These are phyloP conservation scores for Daldinia eschscholtzii DNA, from an alignment of 2,329 filamentous ascomycete species.

Conservation along the genomic window DNA sequence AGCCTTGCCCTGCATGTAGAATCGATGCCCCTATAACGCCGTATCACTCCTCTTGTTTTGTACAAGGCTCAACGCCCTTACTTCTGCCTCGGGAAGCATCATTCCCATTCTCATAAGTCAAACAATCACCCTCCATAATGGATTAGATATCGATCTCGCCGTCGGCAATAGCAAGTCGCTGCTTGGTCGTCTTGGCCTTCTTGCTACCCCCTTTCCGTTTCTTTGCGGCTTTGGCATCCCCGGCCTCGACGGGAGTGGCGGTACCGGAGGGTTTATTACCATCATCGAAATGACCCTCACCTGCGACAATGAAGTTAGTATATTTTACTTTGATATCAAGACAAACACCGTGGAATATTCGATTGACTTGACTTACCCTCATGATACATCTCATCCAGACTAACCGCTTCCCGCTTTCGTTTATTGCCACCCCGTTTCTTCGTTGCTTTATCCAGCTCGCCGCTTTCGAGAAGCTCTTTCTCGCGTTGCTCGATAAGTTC, in stretches of 20 bases:
- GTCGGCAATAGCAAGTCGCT: conserved; percentile 76
- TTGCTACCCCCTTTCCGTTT: conserved; percentile 68
- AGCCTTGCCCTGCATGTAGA: conserved; percentile 28
- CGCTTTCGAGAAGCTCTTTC: conserved; percentile 83
- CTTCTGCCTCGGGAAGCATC: conserved; percentile 16
- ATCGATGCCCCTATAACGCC: conserved; percentile 38
- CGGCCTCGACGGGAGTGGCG: conserved; percentile 79
- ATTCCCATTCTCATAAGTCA: neutral
- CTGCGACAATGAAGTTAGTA: conserved; percentile 64
- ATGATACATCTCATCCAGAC: conserved; percentile 97
- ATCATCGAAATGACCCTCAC: conserved; percentile 96
- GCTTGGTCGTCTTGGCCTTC: conserved; percentile 77
- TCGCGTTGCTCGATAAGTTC: conserved; percentile 94
- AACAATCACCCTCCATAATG: neutral
- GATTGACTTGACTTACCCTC: conserved; percentile 79
- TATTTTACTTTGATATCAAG: neutral
- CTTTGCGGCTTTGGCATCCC: conserved; percentile 68
- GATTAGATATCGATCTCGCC: conserved; percentile 62
- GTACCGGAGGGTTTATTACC: conserved; percentile 85
- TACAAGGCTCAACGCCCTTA: conserved; percentile 29
- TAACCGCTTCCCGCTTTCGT: conserved; percentile 70
- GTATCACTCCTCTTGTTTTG: conserved; percentile 34
- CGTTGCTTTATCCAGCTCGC: conserved; percentile 71
- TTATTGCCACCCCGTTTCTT: conserved; percentile 72
- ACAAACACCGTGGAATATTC: neutral